These are phyloP conservation scores for Spathaspora hagerdaliae DNA, from an alignment of 805 yeast genomes.

Conservation along the genomic window DNA sequence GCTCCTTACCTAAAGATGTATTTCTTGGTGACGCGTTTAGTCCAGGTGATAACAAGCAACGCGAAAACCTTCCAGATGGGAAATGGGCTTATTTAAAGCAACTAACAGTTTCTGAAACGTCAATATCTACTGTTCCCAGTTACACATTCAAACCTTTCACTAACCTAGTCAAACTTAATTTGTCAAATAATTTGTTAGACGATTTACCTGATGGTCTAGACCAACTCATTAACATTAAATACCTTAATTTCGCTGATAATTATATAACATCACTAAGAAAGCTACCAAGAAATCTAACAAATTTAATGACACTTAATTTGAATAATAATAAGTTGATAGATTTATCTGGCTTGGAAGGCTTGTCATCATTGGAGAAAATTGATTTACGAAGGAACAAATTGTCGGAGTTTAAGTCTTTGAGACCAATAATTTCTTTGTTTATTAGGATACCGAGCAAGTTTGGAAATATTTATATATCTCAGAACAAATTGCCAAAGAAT, in stretches of 20 bases:
- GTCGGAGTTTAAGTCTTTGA: conserved; percentile 25
- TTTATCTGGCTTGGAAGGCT: conserved; percentile 43
- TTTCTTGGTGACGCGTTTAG: not conserved
- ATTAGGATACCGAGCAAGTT: conserved; percentile 27
- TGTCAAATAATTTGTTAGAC: conserved; percentile 50
- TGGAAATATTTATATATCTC: conserved; percentile 37
- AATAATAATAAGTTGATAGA: conserved; percentile 44
- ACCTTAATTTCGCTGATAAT: conserved; percentile 41
- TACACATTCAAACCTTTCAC: conserved; percentile 35
- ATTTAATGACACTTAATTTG: conserved; percentile 45
- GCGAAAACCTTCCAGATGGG: conserved; percentile 24
- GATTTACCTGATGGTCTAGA: conserved; percentile 52
- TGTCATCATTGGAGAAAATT: conserved; percentile 43
- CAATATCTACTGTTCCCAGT: conserved; percentile 31
- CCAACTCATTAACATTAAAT: conserved; percentile 44
- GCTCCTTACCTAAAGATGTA: conserved; percentile 22
- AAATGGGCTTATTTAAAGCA: conserved; percentile 41
- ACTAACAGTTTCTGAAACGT: conserved; percentile 37
- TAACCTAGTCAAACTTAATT: conserved; percentile 45
- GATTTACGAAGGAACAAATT: conserved; percentile 51
- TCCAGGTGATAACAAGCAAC: conserved; percentile 9
- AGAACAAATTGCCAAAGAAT: conserved; percentile 42
- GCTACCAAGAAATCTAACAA: conserved; percentile 30
- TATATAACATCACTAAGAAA: conserved; percentile 30
- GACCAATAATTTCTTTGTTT: conserved; percentile 33